Percentiles rank a stretch among this genome's conserved stretches.
These are phyloP conservation scores for Leucocoprinus birnbaumii DNA, from an alignment of 768 basidiomycete species.

Conservation along the genomic window DNA sequence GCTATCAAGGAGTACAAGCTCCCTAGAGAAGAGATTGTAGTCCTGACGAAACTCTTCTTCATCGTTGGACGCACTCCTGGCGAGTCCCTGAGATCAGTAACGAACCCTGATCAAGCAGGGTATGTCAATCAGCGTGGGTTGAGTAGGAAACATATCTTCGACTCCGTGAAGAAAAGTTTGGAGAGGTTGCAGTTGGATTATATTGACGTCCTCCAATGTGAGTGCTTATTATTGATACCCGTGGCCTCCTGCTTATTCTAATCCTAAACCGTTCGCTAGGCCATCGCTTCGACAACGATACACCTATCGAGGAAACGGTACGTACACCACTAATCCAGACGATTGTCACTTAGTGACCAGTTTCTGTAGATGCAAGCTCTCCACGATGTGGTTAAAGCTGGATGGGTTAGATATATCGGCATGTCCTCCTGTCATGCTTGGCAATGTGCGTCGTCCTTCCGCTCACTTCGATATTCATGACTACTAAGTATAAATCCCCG, in stretches of 20 bases:
- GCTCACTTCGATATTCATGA: neutral
- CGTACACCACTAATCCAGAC: too few relatives aligned
- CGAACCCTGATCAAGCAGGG: constrained; percentile 35
- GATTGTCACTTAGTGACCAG: too few relatives aligned
- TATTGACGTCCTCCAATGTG: constrained; percentile 73
- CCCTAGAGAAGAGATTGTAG: constrained; percentile 73
- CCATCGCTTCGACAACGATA: constrained; percentile 56
- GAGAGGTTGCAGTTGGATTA: constrained; percentile 73
- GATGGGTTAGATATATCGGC: constrained; percentile 59
- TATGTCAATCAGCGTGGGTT: constrained; percentile 54
- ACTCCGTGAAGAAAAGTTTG: constrained; percentile 59
- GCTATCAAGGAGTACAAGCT: constrained; percentile 64
- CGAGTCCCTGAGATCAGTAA: constrained; percentile 3
- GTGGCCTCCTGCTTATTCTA: too few relatives aligned
- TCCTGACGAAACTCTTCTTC: constrained; percentile 62
- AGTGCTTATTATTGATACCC: constrained; percentile 2
- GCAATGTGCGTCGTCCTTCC: constrained; percentile 37
- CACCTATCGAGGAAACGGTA: constrained; percentile 57
- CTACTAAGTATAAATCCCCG: neutral
- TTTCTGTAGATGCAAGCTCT: constrained; percentile 71
- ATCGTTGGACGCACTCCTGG: constrained; percentile 24
- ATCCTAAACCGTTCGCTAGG: constrained; percentile 35
- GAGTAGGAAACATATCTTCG: constrained; percentile 67
- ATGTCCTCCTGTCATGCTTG: constrained; percentile 55
- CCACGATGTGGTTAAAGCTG: constrained; percentile 62